Conservation (phyloP, 768 basidiomycete genomes). For the Podaxis carcinomalis region DNA sequence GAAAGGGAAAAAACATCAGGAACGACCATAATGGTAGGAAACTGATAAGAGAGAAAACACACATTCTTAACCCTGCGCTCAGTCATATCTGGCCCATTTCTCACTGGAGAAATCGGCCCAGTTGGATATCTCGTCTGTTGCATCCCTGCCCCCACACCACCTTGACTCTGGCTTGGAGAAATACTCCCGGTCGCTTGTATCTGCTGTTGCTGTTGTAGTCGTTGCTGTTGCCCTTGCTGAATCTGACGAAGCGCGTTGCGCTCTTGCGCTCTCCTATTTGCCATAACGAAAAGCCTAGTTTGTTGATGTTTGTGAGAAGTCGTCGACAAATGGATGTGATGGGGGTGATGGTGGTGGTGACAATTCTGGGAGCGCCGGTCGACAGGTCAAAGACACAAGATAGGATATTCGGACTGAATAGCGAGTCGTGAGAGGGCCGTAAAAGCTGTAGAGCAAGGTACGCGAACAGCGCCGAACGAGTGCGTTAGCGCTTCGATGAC, state of each 20-base stretch:
- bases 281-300: background rate
- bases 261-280: constrained; percentile 1
- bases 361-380: too few relatives aligned
- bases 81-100: background rate
- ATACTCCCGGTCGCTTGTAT: background rate
- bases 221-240: constrained; percentile 2
- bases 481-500: too few relatives aligned
- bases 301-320: too few relatives aligned
- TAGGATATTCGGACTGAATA: too few relatives aligned
- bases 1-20: background rate
- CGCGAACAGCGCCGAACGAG: background rate
- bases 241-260: constrained; percentile 6
- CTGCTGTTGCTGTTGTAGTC: background rate
- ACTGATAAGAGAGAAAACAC: background rate
- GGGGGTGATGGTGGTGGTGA: too few relatives aligned
- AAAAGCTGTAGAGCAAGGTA: background rate
- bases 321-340: too few relatives aligned
- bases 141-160: background rate
- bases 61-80: constrained; percentile 1
- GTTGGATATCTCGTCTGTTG: background rate
- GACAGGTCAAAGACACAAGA: too few relatives aligned
- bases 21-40: background rate
- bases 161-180: background rate
- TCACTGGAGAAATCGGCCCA: background rate
- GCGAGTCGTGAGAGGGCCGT: background rate